Percentiles rank a stretch among this genome's conserved stretches.
Evolutionary conservation across 441 rosid species (phyloP).

Genomic region (Bocquillonia castaneifolia): DNA sequence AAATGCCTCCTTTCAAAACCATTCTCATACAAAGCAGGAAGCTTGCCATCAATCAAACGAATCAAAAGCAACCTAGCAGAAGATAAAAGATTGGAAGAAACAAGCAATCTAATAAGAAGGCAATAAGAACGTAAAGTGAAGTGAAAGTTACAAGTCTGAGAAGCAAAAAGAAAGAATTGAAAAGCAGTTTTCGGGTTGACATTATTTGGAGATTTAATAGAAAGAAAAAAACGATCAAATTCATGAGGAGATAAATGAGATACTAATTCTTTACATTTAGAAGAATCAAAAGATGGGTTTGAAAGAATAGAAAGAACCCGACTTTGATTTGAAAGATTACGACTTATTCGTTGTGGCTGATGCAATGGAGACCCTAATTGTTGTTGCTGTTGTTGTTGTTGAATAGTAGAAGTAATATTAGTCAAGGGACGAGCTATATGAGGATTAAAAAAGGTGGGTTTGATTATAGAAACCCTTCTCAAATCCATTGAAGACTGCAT

Average conservation of each 20-base stretch:
- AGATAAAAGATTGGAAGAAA: conserved; percentile 35
- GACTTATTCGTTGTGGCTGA: no score
- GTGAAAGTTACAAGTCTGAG: conserved; percentile 40
- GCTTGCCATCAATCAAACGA: conserved; percentile 56
- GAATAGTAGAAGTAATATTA: no score
- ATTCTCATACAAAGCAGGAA: conserved; percentile 31
- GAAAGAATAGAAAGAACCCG: neutral
- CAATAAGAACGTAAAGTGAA: conserved; percentile 67
- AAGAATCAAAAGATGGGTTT: conserved; percentile 31
- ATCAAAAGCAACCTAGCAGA: conserved; percentile 55
- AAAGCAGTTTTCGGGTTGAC: conserved; percentile 35
- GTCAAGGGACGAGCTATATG: no score
- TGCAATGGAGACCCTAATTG: no score
- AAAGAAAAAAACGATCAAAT: conserved; percentile 44
- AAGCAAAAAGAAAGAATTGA: conserved; percentile 57
- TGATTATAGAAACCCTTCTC: no score
- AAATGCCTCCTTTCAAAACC: conserved; percentile 23
- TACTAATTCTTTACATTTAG: conserved; percentile 7
- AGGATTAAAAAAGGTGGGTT: no score
- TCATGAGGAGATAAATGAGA: conserved; percentile 47
- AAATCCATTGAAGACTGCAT: no score
- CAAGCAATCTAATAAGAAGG: conserved; percentile 51
- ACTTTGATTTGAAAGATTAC: no score
- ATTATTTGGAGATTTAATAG: conserved; percentile 22
- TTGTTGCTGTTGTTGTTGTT: no score